These are phyloP conservation scores for Verticillium zaregamsianum DNA, from an alignment of 2,329 filamentous ascomycete genomes.

Conservation along the genomic window DNA sequence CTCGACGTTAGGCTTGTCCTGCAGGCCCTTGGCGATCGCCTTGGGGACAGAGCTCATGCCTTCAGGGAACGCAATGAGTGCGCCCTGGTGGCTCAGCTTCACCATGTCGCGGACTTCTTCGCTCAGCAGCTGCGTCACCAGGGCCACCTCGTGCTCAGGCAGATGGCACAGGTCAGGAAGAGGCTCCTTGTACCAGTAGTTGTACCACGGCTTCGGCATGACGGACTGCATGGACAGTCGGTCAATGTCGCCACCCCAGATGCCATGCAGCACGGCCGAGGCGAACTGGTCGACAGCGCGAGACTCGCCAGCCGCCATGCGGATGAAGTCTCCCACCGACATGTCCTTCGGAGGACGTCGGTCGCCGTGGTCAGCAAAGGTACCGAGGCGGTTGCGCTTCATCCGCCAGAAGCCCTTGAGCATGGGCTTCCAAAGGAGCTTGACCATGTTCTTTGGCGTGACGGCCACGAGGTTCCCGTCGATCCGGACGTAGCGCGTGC, in stretches of 20 bases:
- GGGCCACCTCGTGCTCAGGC: not conserved
- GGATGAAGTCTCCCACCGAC: slow-evolving; percentile 65
- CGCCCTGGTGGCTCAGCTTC: slow-evolving; percentile 2
- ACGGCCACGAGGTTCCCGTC: slow-evolving; percentile 58
- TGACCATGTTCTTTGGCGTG: slow-evolving; percentile 6
- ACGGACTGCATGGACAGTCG: slow-evolving; percentile 69
- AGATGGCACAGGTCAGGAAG: slow-evolving; percentile 6
- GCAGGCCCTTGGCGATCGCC: slow-evolving; percentile 47
- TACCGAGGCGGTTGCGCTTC: slow-evolving; percentile 1
- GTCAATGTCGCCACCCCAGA: slow-evolving; percentile 87
- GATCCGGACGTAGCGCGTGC: slow-evolving; percentile 76
- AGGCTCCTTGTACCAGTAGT: slow-evolving; percentile 12
- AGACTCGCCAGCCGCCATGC: slow-evolving; percentile 45
- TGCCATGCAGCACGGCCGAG: slow-evolving; percentile 78
- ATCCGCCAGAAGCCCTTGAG: not conserved
- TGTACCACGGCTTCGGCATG: slow-evolving; percentile 42
- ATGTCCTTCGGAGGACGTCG: slow-evolving; percentile 51
- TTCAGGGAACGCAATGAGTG: slow-evolving; percentile 42
- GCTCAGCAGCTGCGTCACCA: slow-evolving; percentile 1
- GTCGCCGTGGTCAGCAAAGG: not conserved
- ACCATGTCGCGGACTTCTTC: slow-evolving; percentile 13
- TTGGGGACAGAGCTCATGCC: slow-evolving; percentile 62
- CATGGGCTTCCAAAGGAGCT: slow-evolving; percentile 23
- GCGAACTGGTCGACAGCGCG: slow-evolving; percentile 65
- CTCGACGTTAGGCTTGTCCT: slow-evolving; percentile 51